Evolutionary conservation across 768 basidiomycete genomes (phyloP), one percentile per base, ranked within the genome.

Genomic region (Russula foetens): DNA sequence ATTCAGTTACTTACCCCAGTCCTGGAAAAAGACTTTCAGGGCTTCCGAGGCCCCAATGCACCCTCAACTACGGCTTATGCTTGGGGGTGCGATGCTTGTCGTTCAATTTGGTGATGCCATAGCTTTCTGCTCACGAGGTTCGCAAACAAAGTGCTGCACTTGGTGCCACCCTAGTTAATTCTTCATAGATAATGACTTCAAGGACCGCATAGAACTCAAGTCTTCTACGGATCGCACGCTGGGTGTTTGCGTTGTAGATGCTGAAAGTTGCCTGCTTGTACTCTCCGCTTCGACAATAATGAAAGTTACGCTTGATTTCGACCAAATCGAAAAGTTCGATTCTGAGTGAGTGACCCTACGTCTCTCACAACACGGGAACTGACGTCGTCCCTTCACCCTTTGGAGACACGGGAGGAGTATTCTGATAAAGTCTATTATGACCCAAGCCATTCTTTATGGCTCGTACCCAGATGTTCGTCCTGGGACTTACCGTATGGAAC

Each of bases 401-500:
- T 35, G 45, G 57, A 87, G 84, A 53, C 82, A 77, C 58, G 90
- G 84, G 60, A 80, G 75, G 45, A 83, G 86, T 2, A 80, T 81
- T 59, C 74, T 92, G 26, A 81, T 91, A 69, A 86, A 86, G 71
- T 84, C 86, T 9, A 88, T 83, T 26, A 85, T 92, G 84, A 88
- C 83, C 47, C 88, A 92, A 68, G 90, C 89, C 12, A 90, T 92
- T 63, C 69, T 91, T 35, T 91, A 90, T 68, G 87, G 87, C 14
- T 79, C 86, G 28, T 75, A 84, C 65, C 76, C 84, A 24, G 79
- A 84, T 69, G 86, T 86, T 69, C 33, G 74, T 63, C 26, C 38
- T 14, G 23, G 44, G 28, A 7, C 11, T 50, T 15, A 46, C 33
- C 29, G n/a, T 41, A 28, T 45, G 38, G 54, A 21, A 14, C 7